Percentiles rank a stretch among this genome's conserved stretches.
phyloP scores from a whole-genome alignment of 345 rosid species.

The Dovyalis caffra region DNA sequence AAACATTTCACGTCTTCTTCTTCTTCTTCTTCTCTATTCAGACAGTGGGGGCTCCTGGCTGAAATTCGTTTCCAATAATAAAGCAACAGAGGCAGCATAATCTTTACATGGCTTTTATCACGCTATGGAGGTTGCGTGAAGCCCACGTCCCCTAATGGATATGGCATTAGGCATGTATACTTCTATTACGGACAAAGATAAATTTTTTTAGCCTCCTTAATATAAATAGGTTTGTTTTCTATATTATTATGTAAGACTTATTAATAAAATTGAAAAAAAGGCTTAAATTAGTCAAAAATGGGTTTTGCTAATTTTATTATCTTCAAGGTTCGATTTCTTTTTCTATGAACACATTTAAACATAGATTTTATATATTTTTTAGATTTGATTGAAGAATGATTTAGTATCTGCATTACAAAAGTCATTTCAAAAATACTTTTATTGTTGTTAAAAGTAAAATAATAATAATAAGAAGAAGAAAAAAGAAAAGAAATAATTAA shows the following conservation, averaged over 20 bases:
- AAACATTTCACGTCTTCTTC: not conserved
- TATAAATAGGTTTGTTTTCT: too few species aligned
- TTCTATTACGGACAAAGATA: not conserved
- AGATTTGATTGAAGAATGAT: too few species aligned
- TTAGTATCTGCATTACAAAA: not conserved
- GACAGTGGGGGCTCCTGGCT: not conserved
- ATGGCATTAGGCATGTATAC: not conserved
- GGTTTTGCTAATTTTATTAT: too few species aligned
- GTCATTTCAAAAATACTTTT: not conserved
- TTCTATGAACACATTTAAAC: too few species aligned
- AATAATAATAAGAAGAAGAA: not conserved
- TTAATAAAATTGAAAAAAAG: too few species aligned
- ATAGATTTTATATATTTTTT: too few species aligned
- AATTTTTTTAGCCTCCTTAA: too few species aligned
- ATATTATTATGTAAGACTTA: too few species aligned
- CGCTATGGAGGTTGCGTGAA: not conserved
- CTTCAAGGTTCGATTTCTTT: too few species aligned
- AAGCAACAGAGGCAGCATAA: conserved; percentile 4
- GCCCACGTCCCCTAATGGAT: not conserved
- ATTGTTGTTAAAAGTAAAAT: too few species aligned
- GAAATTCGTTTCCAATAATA: not conserved
- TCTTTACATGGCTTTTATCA: not conserved
- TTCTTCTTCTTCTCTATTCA: not conserved
- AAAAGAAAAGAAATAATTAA: not conserved
- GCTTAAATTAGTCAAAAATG: too few species aligned